Conservation (phyloP, 768 basidiomycete genomes). For the Tephrocybe sp. region DNA sequence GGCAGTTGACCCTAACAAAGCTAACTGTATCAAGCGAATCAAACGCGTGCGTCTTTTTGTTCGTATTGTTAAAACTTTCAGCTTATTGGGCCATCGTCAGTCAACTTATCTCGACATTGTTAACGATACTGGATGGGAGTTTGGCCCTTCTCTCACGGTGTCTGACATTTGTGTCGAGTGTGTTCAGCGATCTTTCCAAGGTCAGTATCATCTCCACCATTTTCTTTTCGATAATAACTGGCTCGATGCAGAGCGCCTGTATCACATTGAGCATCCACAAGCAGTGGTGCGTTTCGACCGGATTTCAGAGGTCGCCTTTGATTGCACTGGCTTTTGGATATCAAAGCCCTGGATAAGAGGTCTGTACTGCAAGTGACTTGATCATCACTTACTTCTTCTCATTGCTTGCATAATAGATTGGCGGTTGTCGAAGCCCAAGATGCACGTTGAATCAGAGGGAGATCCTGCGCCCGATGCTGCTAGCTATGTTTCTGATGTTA, state of each 20-base stretch:
- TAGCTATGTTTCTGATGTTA: constrained; percentile 58
- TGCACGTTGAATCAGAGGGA: constrained; percentile 57
- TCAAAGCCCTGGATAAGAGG: constrained; percentile 82
- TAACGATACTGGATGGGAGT: constrained; percentile 42
- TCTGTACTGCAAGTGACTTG: constrained; percentile 22
- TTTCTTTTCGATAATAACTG: neutral
- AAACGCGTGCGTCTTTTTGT: constrained; percentile 43
- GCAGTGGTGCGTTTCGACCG: constrained; percentile 61
- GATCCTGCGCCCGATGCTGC: constrained; percentile 70
- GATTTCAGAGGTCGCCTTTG: constrained; percentile 41
- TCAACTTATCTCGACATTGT: constrained; percentile 42
- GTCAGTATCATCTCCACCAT: constrained; percentile 34
- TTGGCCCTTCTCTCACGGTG: constrained; percentile 48
- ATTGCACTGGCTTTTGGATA: constrained; percentile 61
- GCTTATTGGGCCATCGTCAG: constrained; percentile 27
- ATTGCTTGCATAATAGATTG: constrained; percentile 52
- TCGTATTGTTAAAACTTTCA: neutral
- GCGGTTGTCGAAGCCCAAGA: constrained; percentile 68
- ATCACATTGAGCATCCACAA: constrained; percentile 66
- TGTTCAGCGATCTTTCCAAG: constrained; percentile 54
- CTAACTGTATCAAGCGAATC: constrained; percentile 68
- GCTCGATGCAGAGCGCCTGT: constrained; percentile 55
- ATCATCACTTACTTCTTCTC: neutral
- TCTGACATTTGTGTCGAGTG: constrained; percentile 63
- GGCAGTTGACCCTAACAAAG: constrained; percentile 58